These are phyloP conservation scores for Candida golubevii DNA, from an alignment of 805 yeast genomes.

Conservation along the genomic window DNA sequence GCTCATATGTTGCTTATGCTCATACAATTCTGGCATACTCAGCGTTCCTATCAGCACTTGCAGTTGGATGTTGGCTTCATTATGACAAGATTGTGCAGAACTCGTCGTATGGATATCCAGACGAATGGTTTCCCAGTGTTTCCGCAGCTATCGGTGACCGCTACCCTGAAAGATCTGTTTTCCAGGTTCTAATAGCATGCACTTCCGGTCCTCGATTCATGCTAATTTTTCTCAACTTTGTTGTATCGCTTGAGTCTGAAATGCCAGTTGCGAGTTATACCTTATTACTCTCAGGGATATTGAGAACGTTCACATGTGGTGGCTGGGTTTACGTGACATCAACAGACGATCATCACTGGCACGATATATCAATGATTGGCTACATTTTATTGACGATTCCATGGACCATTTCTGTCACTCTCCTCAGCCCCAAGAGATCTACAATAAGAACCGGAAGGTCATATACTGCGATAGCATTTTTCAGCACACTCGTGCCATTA, in stretches of 20 bases:
- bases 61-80: slow-evolving; percentile 73
- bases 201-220: slow-evolving; percentile 91
- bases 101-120: slow-evolving; percentile 85
- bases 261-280: slow-evolving; percentile 33
- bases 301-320: slow-evolving; percentile 94
- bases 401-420: slow-evolving; percentile 69
- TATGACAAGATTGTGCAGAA: slow-evolving; percentile 85
- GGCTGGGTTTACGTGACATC: slow-evolving; percentile 98
- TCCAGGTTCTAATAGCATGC: slow-evolving; percentile 86
- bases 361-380: slow-evolving; percentile 90
- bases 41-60: slow-evolving; percentile 73
- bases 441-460: slow-evolving; percentile 48
- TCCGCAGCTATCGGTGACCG: slow-evolving; percentile 96
- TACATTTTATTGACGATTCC: slow-evolving; percentile 88
- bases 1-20: slow-evolving; percentile 60
- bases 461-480: slow-evolving; percentile 56
- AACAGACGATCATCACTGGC: slow-evolving; percentile 95
- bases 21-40: slow-evolving; percentile 69
- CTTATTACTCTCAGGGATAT: slow-evolving; percentile 58
- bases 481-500: slow-evolving; percentile 72
- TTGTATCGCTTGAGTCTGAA: slow-evolving; percentile 39
- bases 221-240: slow-evolving; percentile 48
- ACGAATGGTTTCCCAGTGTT: slow-evolving; percentile 98
- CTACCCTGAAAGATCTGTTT: slow-evolving; percentile 90
- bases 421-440: slow-evolving; percentile 43